Percentiles rank a stretch among this genome's conserved stretches.
Conservation (phyloP, 176 grass and related monocot species). For the Oryza australiensis region DNA sequence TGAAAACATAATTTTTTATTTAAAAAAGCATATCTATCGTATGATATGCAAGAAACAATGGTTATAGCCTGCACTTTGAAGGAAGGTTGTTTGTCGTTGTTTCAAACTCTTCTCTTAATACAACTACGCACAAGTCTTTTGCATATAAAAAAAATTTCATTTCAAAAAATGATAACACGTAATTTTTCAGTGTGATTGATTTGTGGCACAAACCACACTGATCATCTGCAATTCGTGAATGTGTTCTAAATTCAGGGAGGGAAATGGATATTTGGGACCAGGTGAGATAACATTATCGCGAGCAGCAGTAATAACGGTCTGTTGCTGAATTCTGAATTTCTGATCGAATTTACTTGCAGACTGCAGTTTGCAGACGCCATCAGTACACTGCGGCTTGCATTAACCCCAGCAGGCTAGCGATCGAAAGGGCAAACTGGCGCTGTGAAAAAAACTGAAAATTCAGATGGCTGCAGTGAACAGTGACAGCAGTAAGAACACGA, state of each 20-base stretch:
- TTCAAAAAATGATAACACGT: background rate
- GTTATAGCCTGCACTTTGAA: too few relatives aligned
- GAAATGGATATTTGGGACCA: background rate
- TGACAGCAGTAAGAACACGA: background rate
- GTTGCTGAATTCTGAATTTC: slow-evolving; percentile 36
- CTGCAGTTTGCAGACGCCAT: slow-evolving; percentile 21
- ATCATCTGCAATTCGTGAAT: background rate
- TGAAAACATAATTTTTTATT: too few relatives aligned
- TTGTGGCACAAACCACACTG: background rate
- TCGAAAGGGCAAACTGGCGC: background rate
- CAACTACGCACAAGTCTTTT: too few relatives aligned
- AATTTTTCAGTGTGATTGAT: background rate
- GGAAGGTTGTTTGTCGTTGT: too few relatives aligned
- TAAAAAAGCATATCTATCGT: too few relatives aligned
- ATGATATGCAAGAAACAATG: too few relatives aligned
- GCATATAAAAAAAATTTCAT: background rate
- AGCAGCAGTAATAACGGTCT: background rate
- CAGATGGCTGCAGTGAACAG: background rate
- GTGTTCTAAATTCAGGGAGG: background rate
- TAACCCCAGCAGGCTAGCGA: background rate
- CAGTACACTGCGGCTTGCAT: background rate
- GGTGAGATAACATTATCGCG: background rate
- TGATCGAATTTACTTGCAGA: slow-evolving; percentile 39
- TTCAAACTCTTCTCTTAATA: too few relatives aligned
- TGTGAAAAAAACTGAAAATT: background rate